Evolutionary conservation across 768 basidiomycete genomes (phyloP), one percentile per base, ranked within the genome.

Genomic region (Boletus coccyginus): DNA sequence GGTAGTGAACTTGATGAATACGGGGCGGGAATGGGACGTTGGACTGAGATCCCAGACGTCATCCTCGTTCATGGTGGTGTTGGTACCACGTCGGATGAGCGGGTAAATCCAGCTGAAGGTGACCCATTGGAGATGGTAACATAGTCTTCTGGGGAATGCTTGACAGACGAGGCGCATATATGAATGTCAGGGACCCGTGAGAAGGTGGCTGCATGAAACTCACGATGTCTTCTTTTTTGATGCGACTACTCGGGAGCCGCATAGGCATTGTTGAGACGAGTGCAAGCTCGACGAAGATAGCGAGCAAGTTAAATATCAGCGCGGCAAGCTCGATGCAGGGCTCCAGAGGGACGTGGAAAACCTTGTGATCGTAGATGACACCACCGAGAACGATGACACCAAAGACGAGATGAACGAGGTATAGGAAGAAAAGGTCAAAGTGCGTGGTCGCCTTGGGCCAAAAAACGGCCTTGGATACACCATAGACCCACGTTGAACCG

Each of bases 31-130:
- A 60, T 84, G 85, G 59, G 84, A 71, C 0, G 82, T 85, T 1
- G 87, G 85, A 60, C 87, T 89, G 24, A 92, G 75, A 46, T 75
- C 57, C 86, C 87, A 90, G 1, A 92, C 81, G 53, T 92, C 88
- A 1, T 77, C 72, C 64, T 92, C 89, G 46, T 84, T 78, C 46
- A 93, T 75, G 2, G 85, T 89, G 5, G 74, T 75, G 52, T 56
- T 58, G 10, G 74, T 75, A 16, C 81, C 81, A 3, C 76, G 77
- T 62, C 72, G 69, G 42, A 91, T 75, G 5, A 90, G 76, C 3
- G 87, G 88, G 44, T 82, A 78, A 32, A 91, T 75, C 88, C 90
- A 92, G 36, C 65, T 73, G 62, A 90, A 91, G 1, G 87, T 82
- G 0, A 83, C 71, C 90, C 90, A 91, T 40, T 81, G 79, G 74